phyloP scores from a whole-genome alignment of 139 green algal genomes.

The Chlamydomonas incerta region DNA sequence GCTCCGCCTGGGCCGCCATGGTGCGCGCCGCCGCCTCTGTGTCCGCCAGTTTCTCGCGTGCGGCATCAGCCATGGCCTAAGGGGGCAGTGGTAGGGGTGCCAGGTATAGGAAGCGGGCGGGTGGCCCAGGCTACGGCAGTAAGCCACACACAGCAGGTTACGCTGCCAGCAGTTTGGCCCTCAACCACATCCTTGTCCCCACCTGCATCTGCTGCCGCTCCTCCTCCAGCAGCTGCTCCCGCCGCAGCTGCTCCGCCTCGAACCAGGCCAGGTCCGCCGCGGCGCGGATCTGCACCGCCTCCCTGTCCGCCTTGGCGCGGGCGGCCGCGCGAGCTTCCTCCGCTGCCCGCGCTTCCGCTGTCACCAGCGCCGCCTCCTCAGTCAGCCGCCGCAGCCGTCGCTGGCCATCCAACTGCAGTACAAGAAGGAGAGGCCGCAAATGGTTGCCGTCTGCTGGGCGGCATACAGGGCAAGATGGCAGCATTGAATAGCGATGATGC shows the following conservation, averaged over 20 bases:
- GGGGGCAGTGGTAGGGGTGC: no score
- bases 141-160: no score
- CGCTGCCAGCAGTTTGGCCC: neutral
- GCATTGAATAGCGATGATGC: no score
- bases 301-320: conserved; percentile 34
- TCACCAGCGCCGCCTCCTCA: conserved; percentile 54
- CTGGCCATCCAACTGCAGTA: conserved; percentile 53
- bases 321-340: conserved; percentile 40
- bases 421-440: no score
- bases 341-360: conserved; percentile 41
- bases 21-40: conserved; percentile 39
- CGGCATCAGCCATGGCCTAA: neutral
- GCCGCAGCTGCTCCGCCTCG: conserved; percentile 41
- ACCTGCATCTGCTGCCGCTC: conserved; percentile 35
- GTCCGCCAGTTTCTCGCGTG: conserved; percentile 25
- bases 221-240: conserved; percentile 40
- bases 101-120: no score
- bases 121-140: no score
- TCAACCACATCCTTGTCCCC: neutral
- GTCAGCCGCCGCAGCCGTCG: conserved; percentile 54
- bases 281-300: conserved; percentile 47
- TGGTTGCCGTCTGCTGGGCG: no score
- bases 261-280: conserved; percentile 18
- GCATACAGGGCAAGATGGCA: no score
- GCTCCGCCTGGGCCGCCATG: conserved; percentile 41